These are phyloP conservation scores for Escallonia rubra DNA, from an alignment of 129 eudicot genomes.

Conservation along the genomic window DNA sequence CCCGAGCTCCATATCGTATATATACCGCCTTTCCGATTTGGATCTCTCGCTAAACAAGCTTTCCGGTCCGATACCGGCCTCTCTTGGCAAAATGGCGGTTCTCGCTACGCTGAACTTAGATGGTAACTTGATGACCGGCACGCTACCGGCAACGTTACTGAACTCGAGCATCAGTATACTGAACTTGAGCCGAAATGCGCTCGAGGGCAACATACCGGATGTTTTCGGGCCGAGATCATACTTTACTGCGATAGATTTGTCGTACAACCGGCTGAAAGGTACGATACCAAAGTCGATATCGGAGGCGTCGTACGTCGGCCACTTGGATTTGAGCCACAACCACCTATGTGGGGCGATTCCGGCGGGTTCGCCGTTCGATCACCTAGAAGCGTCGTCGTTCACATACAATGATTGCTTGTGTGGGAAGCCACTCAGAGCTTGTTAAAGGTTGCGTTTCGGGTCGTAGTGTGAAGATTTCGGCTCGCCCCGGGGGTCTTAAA, in stretches of 20 bases:
- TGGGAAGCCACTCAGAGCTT: conserved; percentile 64
- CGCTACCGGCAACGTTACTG: conserved; percentile 48
- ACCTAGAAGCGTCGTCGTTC: conserved; percentile 77
- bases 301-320: conserved; percentile 65
- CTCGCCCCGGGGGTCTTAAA: too few species aligned
- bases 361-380: conserved; percentile 61
- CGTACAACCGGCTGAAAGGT: conserved; percentile 61
- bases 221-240: conserved; percentile 83
- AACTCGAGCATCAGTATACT: conserved; percentile 58
- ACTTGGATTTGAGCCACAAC: conserved; percentile 80
- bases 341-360: conserved; percentile 84
- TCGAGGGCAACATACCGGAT: conserved; percentile 78
- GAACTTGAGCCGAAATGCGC: conserved; percentile 58
- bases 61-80: conserved; percentile 65
- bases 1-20: conserved; percentile 57
- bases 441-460: conserved; percentile 11
- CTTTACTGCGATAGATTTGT: conserved; percentile 66
- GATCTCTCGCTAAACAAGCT: conserved; percentile 72
- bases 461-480: too few species aligned
- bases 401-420: conserved; percentile 62
- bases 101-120: conserved; percentile 74
- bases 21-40: conserved; percentile 73
- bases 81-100: conserved; percentile 73
- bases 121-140: conserved; percentile 63
- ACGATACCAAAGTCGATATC: conserved; percentile 64